A percentile compares a stretch with the other conserved stretches of the same genome.
Conservation (phyloP, 106 monocot species). For the Allium sativum region DNA sequence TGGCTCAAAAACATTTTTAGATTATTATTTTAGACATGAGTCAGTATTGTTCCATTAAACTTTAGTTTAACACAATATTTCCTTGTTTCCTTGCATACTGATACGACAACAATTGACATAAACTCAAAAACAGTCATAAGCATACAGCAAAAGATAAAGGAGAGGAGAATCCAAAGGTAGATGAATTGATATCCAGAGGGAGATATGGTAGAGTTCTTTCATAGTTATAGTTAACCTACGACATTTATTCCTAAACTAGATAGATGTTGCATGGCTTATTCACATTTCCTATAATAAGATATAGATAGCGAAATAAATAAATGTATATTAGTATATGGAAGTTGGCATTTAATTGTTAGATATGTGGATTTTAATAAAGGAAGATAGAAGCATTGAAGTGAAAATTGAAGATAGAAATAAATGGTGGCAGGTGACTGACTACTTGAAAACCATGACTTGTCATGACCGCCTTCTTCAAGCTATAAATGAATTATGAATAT, state of each 20-base stretch:
- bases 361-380: not conserved
- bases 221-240: not conserved
- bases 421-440: constrained; percentile 4
- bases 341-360: not conserved
- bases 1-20: too few relatives aligned
- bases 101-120: too few relatives aligned
- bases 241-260: not conserved
- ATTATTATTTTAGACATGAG: too few relatives aligned
- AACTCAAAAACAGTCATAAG: too few relatives aligned
- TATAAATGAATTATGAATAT: not conserved
- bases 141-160: too few relatives aligned
- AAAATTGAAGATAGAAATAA: constrained; percentile 6
- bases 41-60: too few relatives aligned
- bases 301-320: not conserved
- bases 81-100: too few relatives aligned
- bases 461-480: constrained; percentile 8
- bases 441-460: not conserved
- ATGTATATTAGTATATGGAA: not conserved
- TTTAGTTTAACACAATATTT: too few relatives aligned
- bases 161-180: not conserved
- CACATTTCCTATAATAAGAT: not conserved
- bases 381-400: not conserved
- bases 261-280: not conserved
- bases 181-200: not conserved
- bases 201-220: not conserved